Percentiles rank a stretch among this genome's conserved stretches.
Evolutionary conservation across 176 grass and related monocot genomes (phyloP).

Genomic region (Triticum monococcum): DNA sequence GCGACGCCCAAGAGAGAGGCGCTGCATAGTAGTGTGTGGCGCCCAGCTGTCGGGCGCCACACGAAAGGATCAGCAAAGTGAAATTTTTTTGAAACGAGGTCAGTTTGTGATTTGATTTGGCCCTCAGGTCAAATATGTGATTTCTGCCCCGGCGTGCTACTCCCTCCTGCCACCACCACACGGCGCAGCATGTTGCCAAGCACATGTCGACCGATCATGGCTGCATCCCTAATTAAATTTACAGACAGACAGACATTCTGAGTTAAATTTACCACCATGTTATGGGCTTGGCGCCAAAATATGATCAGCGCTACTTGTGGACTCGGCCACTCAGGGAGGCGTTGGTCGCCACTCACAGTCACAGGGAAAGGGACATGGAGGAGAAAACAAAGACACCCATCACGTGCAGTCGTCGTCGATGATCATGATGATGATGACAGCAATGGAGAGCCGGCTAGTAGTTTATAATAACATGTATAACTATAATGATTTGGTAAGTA

Average conservation of each 20-base stretch:
- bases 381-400: neutral
- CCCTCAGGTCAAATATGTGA: no score
- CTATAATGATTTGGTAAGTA: neutral
- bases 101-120: no score
- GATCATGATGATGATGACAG: neutral
- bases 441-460: neutral
- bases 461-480: slow-evolving; percentile 17
- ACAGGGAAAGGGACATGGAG: neutral
- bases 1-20: no score
- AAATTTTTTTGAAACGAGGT: no score
- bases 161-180: slow-evolving; percentile 24
- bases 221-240: neutral
- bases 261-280: neutral
- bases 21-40: no score
- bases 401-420: neutral
- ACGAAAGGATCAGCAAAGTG: no score
- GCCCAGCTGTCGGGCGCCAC: no score
- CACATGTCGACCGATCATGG: neutral
- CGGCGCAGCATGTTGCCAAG: neutral
- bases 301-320: neutral
- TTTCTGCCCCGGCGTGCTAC: neutral
- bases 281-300: slow-evolving; percentile 21
- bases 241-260: no score
- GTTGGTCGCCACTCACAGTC: neutral
- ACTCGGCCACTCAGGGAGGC: neutral